These are phyloP conservation scores for Tolypocladium inflatum DNA, from an alignment of 2,329 filamentous ascomycete species.

Conservation along the genomic window DNA sequence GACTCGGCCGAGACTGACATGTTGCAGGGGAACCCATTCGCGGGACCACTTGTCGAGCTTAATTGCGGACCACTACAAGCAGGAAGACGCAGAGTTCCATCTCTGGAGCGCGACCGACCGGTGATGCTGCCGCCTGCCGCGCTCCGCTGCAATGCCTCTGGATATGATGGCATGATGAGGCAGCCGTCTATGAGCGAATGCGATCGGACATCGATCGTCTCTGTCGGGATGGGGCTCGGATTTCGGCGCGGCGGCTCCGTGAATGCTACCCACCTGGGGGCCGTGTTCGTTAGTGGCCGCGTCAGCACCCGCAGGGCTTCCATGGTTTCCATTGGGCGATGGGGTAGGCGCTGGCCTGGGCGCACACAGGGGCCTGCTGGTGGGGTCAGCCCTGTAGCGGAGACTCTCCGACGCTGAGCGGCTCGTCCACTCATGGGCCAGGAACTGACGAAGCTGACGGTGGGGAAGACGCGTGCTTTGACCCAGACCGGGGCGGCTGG, in stretches of 20 bases:
- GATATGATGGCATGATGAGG: not conserved
- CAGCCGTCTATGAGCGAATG: not conserved
- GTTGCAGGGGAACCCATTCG: conserved; percentile 51
- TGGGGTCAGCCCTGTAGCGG: not conserved
- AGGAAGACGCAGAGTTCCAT: conserved; percentile 59
- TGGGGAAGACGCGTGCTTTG: not conserved
- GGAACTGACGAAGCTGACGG: not conserved
- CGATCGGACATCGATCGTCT: not conserved
- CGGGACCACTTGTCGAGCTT: conserved; percentile 65
- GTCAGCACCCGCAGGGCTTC: conserved; percentile 8
- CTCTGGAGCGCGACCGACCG: conserved; percentile 27
- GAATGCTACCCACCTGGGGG: not conserved
- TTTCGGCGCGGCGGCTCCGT: not conserved
- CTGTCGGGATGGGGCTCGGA: not conserved
- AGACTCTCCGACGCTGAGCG: not conserved
- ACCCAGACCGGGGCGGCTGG: not conserved
- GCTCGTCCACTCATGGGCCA: not conserved
- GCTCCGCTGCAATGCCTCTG: not conserved
- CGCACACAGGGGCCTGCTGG: not conserved
- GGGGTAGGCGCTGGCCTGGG: conserved; percentile 2
- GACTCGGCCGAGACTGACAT: not conserved
- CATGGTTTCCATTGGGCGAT: not conserved
- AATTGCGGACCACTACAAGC: conserved; percentile 66
- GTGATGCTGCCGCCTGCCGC: conserved; percentile 2
- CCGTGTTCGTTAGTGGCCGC: conserved; percentile 4